Base-by-base conservation (phyloP, 768 basidiomycete genomes). In the Auricularia auricula-judae region DNA sequence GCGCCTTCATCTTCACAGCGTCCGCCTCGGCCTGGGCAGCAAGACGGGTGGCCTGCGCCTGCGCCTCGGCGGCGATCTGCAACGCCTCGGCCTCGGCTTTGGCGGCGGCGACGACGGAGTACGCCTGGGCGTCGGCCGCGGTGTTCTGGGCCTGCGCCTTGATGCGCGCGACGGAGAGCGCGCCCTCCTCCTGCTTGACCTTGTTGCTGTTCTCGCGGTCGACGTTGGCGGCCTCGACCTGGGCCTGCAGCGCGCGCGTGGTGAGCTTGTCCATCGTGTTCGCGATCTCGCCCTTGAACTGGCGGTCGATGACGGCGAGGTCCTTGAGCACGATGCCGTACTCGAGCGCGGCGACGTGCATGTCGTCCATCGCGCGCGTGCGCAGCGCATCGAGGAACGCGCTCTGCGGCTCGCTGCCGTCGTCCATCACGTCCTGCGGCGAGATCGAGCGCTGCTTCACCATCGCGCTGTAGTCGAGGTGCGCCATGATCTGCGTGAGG, bases 161-260 rank as follows among this genome's bases (percentile, higher is more conserved):
- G 76, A 92, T 89, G 54, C 82, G 83, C 18, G 89, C 86, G 11
- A 92, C 91, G 10, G 86, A 77, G 61, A 92, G 80, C 16, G 86
- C 80, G 18, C 56, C 56, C 74, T 93, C 85, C 72, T 92, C 88
- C 69, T 89, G 86, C 75, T 91, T 92, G 70, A 91, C 86, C 72
- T 87, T 87, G 76, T 92, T 93, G 75, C 86, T 87, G 71, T 93
- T 93, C 74, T 92, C 91, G 64, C 90, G 77, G 74, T 91, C 89
- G 62, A 91, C 89, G 66, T 92, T 91, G 34, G 89, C 89, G 56
- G 90, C 89, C 73, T 93, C 91, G 35, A 93, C 90, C 73, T 93
- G 91, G 10, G 91, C 89, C 72, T 93, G 88, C 43, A 93, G 77
- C 23, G 88, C 91, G 68, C 91, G 82, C 3, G 89, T 89, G 70